A percentile compares a stretch with the other conserved stretches of the same genome.
Conservation (phyloP, 2,329 filamentous ascomycete genomes). For the Aureobasidium vineae region DNA sequence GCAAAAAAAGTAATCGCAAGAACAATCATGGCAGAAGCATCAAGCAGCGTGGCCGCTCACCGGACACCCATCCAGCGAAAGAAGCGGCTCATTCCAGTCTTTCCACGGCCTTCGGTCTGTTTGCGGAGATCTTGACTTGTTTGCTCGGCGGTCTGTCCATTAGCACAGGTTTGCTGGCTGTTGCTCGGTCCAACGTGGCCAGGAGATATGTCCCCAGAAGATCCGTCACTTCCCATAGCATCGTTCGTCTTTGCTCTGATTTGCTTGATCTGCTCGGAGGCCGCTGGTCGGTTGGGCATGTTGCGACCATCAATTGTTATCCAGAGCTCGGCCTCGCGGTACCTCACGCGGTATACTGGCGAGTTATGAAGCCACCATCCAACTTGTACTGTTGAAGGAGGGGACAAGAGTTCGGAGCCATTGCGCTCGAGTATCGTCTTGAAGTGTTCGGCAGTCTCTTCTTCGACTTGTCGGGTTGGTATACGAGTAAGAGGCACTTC, state of each 20-base stretch:
- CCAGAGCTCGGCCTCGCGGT: constrained; percentile 16
- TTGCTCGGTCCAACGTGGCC: background rate
- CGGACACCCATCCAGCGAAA: constrained; percentile 7
- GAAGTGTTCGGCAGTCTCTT: constrained; percentile 9
- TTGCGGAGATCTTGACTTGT: background rate
- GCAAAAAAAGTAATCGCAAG: background rate
- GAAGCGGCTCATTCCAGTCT: background rate
- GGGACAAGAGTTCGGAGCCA: background rate
- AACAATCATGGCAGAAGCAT: background rate
- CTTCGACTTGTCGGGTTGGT: constrained; percentile 9
- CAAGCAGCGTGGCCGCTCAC: background rate
- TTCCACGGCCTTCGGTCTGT: background rate
- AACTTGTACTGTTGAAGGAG: constrained; percentile 5
- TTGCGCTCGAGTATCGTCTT: background rate
- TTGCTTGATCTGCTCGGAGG: background rate
- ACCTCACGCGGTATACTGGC: constrained; percentile 16
- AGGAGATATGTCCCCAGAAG: constrained; percentile 5
- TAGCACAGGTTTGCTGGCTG: background rate
- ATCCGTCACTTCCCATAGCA: background rate
- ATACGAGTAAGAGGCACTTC: constrained; percentile 17
- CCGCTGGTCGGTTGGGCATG: constrained; percentile 20
- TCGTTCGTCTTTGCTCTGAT: background rate
- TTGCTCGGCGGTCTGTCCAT: background rate
- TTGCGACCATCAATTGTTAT: constrained; percentile 14
- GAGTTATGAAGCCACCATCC: constrained; percentile 16